Evolutionary conservation across 495 filamentous ascomycete species (phyloP).

Genomic region (Hypoxylon cercidicola): DNA sequence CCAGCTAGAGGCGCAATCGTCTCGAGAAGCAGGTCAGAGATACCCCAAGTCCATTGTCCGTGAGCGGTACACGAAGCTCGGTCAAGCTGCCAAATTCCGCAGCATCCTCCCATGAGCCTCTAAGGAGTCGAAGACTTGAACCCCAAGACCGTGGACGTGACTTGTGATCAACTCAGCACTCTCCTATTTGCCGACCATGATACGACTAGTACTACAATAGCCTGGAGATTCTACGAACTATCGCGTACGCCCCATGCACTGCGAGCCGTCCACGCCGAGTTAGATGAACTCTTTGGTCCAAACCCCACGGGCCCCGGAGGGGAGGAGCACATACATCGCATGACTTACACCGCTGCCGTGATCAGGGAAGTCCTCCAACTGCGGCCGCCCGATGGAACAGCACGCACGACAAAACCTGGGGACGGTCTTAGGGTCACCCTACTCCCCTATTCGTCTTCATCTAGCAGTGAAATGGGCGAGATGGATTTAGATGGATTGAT

Average conservation of each 20-base stretch:
- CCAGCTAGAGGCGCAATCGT: slow-evolving; percentile 15
- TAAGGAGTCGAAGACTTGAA: slow-evolving; percentile 39
- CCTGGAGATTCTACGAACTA: slow-evolving; percentile 60
- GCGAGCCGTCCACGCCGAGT: slow-evolving; percentile 54
- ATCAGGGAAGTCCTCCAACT: slow-evolving; percentile 63
- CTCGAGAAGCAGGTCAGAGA: slow-evolving; percentile 33
- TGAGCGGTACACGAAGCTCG: slow-evolving; percentile 34
- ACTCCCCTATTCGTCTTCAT: slow-evolving; percentile 49
- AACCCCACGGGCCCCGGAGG: slow-evolving; percentile 42
- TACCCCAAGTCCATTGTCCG: slow-evolving; percentile 41
- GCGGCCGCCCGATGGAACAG: slow-evolving; percentile 52
- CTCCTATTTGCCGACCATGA: slow-evolving; percentile 64
- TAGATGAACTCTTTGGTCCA: slow-evolving; percentile 53
- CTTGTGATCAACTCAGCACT: slow-evolving; percentile 51
- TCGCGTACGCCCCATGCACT: slow-evolving; percentile 54
- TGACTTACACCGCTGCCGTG: slow-evolving; percentile 58
- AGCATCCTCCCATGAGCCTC: slow-evolving; percentile 48
- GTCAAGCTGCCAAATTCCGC: slow-evolving; percentile 33
- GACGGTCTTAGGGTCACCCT: slow-evolving; percentile 47
- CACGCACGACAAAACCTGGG: slow-evolving; percentile 47
- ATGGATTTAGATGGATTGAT: slow-evolving; percentile 62
- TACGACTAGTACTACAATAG: slow-evolving; percentile 55
- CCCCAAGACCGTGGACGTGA: slow-evolving; percentile 29
- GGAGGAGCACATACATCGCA: slow-evolving; percentile 56
- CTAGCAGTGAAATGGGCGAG: slow-evolving; percentile 65